Percentiles rank a stretch among this genome's conserved stretches.
These are phyloP conservation scores for Arachnopeziza araneosa DNA, from an alignment of 2,329 filamentous ascomycete genomes.

Conservation along the genomic window DNA sequence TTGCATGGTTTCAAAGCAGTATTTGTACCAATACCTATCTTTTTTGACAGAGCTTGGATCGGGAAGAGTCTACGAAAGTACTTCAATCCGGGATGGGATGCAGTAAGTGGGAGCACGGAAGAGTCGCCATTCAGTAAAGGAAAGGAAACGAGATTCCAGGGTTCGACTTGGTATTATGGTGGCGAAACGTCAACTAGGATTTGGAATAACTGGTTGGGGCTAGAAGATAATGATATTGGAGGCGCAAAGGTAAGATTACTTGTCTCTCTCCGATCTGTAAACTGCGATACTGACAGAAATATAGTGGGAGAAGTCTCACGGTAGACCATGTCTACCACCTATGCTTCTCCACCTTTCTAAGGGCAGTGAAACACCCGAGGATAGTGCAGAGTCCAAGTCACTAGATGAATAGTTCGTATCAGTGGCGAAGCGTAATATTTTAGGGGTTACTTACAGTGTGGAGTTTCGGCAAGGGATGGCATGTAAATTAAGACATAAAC, in stretches of 20 bases:
- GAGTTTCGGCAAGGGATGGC: background rate
- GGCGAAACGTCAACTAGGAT: conserved; percentile 51
- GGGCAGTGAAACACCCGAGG: conserved; percentile 28
- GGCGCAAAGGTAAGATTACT: conserved; percentile 35
- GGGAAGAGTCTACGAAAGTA: conserved; percentile 43
- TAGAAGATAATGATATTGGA: conserved; percentile 49
- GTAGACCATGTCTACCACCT: conserved; percentile 52
- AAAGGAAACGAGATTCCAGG: conserved; percentile 50
- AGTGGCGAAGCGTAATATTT: conserved; percentile 13
- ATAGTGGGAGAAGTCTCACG: conserved; percentile 50
- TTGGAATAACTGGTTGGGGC: conserved; percentile 60
- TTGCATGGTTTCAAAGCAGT: conserved; percentile 76
- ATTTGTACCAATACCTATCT: conserved; percentile 73
- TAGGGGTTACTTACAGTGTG: conserved; percentile 6
- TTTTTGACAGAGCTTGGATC: conserved; percentile 59
- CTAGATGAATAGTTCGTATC: background rate
- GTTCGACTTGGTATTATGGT: conserved; percentile 57
- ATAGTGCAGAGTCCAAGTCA: background rate
- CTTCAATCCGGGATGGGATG: conserved; percentile 55
- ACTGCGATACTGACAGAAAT: conserved; percentile 1
- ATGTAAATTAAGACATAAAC: background rate
- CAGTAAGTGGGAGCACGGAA: conserved; percentile 44
- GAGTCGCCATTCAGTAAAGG: conserved; percentile 55
- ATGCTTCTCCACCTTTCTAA: conserved; percentile 57
- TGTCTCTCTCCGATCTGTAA: background rate